Percentiles rank a stretch among this genome's conserved stretches.
phyloP scores from a whole-genome alignment of 2,329 filamentous ascomycete species.

The Aureobasidium vineae region DNA sequence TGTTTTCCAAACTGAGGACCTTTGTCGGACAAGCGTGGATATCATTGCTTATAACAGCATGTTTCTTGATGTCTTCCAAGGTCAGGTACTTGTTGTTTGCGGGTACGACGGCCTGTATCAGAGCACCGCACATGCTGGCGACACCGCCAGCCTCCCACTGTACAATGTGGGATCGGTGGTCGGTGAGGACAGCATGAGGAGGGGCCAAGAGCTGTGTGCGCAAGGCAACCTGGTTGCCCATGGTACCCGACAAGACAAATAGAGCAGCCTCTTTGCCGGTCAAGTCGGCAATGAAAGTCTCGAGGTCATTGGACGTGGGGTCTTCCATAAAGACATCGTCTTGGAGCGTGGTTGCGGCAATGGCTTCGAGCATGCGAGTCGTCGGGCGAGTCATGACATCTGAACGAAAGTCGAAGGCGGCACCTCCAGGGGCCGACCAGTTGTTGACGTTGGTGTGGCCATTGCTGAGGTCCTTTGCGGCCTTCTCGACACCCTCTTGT shows the following conservation, averaged over 20 bases:
- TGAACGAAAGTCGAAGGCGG: slow-evolving; percentile 58
- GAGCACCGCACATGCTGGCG: slow-evolving; percentile 68
- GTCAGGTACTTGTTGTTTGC: slow-evolving; percentile 71
- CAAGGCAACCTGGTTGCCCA: slow-evolving; percentile 88
- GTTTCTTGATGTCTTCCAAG: slow-evolving; percentile 68
- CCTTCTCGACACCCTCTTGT: slow-evolving; percentile 30
- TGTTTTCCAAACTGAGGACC: slow-evolving; percentile 83
- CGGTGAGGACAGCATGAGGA: slow-evolving; percentile 76
- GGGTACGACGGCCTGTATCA: slow-evolving; percentile 65
- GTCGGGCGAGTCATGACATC: slow-evolving; percentile 65
- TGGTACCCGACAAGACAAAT: slow-evolving; percentile 84
- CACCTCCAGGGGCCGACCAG: slow-evolving; percentile 49
- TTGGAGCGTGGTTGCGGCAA: slow-evolving; percentile 69
- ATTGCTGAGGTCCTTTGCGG: slow-evolving; percentile 33
- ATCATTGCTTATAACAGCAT: slow-evolving; percentile 65
- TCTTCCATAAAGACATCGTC: slow-evolving; percentile 87
- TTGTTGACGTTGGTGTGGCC: slow-evolving; percentile 36
- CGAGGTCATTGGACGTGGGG: slow-evolving; percentile 70
- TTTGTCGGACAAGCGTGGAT: slow-evolving; percentile 77
- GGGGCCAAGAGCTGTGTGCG: slow-evolving; percentile 75
- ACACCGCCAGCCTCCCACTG: slow-evolving; percentile 68
- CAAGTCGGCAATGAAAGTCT: slow-evolving; percentile 69
- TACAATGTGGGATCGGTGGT: slow-evolving; percentile 74
- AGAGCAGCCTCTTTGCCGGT: slow-evolving; percentile 74
- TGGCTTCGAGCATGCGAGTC: slow-evolving; percentile 74